Conservation (phyloP, 257 asterid genomes). For the Prunella vulgaris region DNA sequence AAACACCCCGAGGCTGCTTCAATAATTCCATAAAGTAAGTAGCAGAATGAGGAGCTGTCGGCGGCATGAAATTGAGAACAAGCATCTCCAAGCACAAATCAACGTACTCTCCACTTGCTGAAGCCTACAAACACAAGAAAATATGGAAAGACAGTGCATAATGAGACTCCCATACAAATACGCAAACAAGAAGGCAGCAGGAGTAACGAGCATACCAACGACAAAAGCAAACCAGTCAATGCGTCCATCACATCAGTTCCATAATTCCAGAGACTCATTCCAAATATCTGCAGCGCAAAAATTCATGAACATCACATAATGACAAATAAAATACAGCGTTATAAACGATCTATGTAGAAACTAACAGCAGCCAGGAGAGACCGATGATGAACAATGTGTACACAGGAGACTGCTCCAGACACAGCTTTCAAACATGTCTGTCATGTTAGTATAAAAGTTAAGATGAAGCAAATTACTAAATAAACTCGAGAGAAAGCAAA, state of each 20-base stretch:
- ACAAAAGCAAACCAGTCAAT: conserved; percentile 50
- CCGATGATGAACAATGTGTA: conserved; percentile 59
- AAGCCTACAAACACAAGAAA: conserved; percentile 47
- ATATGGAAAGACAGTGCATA: not conserved
- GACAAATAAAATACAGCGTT: not conserved
- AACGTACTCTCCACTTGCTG: conserved; percentile 60
- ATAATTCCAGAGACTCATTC: conserved; percentile 85
- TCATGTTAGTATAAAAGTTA: conserved; percentile 7
- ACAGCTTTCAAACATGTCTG: conserved; percentile 87
- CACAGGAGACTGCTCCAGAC: conserved; percentile 64
- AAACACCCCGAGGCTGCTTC: conserved; percentile 56
- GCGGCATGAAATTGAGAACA: conserved; percentile 78
- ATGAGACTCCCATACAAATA: conserved; percentile 4
- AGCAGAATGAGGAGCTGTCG: conserved; percentile 25
- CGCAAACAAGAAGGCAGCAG: conserved; percentile 12
- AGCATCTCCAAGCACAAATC: conserved; percentile 86
- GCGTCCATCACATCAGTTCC: conserved; percentile 84
- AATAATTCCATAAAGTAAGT: conserved; percentile 33
- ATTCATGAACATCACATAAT: not conserved
- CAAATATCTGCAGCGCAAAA: conserved; percentile 48
- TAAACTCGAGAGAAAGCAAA: not conserved
- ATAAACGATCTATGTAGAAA: conserved; percentile 10
- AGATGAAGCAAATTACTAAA: conserved; percentile 6
- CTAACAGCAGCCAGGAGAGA: conserved; percentile 72
- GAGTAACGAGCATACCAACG: conserved; percentile 52